Conservation (phyloP, 805 yeast genomes). For the Pichia paraexigua region DNA sequence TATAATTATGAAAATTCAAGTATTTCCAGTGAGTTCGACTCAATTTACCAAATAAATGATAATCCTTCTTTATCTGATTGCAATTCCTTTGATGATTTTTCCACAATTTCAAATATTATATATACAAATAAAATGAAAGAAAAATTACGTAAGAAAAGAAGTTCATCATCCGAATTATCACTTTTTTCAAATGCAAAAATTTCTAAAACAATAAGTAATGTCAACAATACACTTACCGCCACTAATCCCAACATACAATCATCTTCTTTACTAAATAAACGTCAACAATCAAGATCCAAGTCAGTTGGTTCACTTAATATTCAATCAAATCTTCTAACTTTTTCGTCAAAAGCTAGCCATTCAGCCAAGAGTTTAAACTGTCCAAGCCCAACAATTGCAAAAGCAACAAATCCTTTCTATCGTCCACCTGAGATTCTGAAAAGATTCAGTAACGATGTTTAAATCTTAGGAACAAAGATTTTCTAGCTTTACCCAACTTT, state of each 20-base stretch:
- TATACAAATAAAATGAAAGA: slow-evolving; percentile 9
- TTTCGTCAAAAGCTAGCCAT: not conserved
- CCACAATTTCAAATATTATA: slow-evolving; percentile 9
- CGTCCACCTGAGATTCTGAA: slow-evolving; percentile 22
- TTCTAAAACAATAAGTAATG: not conserved
- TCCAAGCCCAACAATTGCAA: slow-evolving; percentile 6
- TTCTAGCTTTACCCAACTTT: not conserved
- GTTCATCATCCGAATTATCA: not conserved
- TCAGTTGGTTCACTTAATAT: slow-evolving; percentile 5
- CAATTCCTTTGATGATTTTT: slow-evolving; percentile 4
- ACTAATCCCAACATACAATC: no score
- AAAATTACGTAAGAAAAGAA: slow-evolving; percentile 7
- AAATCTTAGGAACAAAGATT: not conserved
- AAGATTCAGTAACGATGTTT: slow-evolving; percentile 9
- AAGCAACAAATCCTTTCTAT: slow-evolving; percentile 20
- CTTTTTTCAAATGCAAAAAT: not conserved
- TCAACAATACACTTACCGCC: not conserved
- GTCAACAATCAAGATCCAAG: slow-evolving; percentile 9
- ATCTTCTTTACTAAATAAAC: not conserved
- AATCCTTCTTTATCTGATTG: not conserved
- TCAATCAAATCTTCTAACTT: not conserved
- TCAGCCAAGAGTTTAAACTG: not conserved
- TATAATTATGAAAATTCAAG: not conserved
- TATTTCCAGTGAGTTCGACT: not conserved
- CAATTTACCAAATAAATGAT: slow-evolving; percentile 1